Evolutionary conservation across 805 yeast genomes (phyloP).

Genomic region (Sugiyamaella boreocaroliniensis): DNA sequence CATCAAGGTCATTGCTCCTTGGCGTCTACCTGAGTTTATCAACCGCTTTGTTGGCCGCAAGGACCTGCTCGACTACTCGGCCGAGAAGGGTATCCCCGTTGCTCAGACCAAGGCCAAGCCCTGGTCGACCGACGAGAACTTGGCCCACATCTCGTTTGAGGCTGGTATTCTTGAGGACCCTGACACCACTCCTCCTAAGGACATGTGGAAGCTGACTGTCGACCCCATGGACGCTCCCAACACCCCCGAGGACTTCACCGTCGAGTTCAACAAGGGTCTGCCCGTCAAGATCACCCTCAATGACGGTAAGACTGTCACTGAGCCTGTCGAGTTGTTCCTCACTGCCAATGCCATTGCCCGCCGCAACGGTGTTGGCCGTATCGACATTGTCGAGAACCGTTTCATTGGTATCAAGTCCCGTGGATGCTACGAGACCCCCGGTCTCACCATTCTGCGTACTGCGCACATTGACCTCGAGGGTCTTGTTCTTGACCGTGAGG

Average conservation of each 20-base stretch:
- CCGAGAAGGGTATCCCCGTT: slow-evolving; percentile 84
- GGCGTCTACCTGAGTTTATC: slow-evolving; percentile 96
- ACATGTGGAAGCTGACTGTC: slow-evolving; percentile 98
- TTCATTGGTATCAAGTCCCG: slow-evolving; percentile 98
- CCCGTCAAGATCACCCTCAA: slow-evolving; percentile 73
- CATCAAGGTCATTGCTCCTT: slow-evolving; percentile 94
- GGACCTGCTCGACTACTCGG: slow-evolving; percentile 91
- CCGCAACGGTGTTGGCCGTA: slow-evolving; percentile 99
- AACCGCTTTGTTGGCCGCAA: slow-evolving; percentile 97
- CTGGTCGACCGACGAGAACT: slow-evolving; percentile 99
- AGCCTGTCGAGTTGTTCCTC: slow-evolving; percentile 85
- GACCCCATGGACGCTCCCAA: slow-evolving; percentile 96
- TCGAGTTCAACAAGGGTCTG: slow-evolving; percentile 77
- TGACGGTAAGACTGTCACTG: slow-evolving; percentile 58
- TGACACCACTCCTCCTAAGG: slow-evolving; percentile 97
- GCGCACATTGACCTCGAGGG: slow-evolving; percentile 98
- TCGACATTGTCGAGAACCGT: slow-evolving; percentile 98
- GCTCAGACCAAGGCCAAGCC: slow-evolving; percentile 98
- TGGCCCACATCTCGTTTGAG: slow-evolving; percentile 98
- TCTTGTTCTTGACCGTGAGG: slow-evolving; percentile 94
- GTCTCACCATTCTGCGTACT: slow-evolving; percentile 85
- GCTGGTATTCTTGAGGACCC: slow-evolving; percentile 99
- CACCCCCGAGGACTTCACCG: slow-evolving; percentile 79
- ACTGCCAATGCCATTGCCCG: slow-evolving; percentile 94
- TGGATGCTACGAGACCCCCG: slow-evolving; percentile 99